A percentile compares a stretch with the other conserved stretches of the same genome.
Conservation (phyloP, 345 rosid genomes). For the Alliaria petiolata region DNA sequence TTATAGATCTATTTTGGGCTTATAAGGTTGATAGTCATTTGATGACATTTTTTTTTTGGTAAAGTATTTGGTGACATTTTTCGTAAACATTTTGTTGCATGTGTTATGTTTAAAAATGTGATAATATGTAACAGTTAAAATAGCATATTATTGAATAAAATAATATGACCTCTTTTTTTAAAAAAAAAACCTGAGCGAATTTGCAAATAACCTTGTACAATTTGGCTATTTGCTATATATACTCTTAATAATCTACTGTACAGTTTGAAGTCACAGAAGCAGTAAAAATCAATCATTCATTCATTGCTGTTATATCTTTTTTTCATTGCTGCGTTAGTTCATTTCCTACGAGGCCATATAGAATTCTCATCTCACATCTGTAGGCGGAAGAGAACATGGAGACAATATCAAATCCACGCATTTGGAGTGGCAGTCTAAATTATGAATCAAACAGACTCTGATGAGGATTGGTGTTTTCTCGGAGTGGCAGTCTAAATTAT, state of each 20-base stretch:
- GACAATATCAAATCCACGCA: neutral
- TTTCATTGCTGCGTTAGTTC: neutral
- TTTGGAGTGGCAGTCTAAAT: neutral
- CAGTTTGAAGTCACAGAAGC: conserved; percentile 4
- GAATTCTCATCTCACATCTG: neutral
- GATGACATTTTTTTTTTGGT: no score
- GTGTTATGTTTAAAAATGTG: no score
- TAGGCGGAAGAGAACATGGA: conserved; percentile 2
- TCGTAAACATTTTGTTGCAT: no score
- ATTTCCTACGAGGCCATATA: neutral
- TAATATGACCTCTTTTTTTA: no score
- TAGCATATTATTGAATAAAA: no score
- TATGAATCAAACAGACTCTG: conserved; percentile 16
- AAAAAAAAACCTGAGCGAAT: no score
- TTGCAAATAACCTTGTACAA: no score
- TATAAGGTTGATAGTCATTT: no score
- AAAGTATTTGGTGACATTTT: no score
- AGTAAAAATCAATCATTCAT: neutral
- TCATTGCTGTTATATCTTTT: neutral
- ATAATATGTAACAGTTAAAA: no score
- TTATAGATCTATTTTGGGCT: no score
- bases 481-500: neutral
- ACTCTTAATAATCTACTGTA: no score
- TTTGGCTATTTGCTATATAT: neutral
- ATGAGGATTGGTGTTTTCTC: neutral